Evolutionary conservation across 1,139 yeast species (phyloP), one percentile per base, ranked within the genome.

Genomic region (Magnusiomyces suaveolens): DNA sequence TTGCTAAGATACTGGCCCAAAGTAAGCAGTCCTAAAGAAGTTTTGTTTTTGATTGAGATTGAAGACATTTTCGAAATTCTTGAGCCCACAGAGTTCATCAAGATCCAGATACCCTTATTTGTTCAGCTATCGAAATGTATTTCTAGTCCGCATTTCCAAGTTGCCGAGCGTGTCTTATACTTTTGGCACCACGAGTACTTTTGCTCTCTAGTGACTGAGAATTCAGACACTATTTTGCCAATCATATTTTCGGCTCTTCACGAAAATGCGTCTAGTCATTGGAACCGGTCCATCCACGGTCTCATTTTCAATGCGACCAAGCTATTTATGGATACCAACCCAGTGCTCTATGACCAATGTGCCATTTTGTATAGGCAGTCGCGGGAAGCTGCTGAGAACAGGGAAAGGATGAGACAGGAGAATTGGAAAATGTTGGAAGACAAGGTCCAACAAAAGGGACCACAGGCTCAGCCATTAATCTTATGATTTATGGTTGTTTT

Each of bases 1-100:
- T 74, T 92, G 56, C 74, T 92, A 63, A 80, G 96, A 66, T 94
- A 83, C 72, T 92, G 98, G 98, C 98, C 98, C 52, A 94, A 94
- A 70, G 85, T 87, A 55, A 89, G 89, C 66, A 83, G 95, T 48
- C 95, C 97, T 23, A 92, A 92, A 68, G 98, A 94, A 71, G 89
- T 94, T 48, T 84, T 92, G 92, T 92, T 89, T 66, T 75, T 94
- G 66, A 89, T 90, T 71, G 98, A 92, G 71, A 81, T 94, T 62
- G 98, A 94, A 70, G 98, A 92, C 69, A 89, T 92, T 3, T 88
- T 90, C 67, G 98, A 92, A 71, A 95, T 89, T 21, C 88, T 92
- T 78, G 97, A 92, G 70, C 96, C 97, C 16, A 77, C 80, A 56
- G 97, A 94, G 71, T 92, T 92, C 67, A 80, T 84, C 60, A 88